Evolutionary conservation across 331 rosid species (phyloP), one percentile per base, ranked within the genome.

Genomic region (Saraca asoca): DNA sequence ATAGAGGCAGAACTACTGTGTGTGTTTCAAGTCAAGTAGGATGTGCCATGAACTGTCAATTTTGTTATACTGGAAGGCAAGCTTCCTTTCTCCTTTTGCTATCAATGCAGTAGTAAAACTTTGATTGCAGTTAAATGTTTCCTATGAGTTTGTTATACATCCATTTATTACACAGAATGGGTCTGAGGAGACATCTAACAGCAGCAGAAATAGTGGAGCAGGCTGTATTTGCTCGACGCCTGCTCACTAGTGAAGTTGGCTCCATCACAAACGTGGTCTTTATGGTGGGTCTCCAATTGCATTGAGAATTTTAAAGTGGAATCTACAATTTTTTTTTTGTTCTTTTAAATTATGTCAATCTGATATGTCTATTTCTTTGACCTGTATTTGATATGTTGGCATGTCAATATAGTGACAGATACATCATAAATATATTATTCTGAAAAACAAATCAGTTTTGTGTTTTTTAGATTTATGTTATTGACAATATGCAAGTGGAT

Each of bases 11-110:
- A 70, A 92, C 87, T 75, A 89, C 98, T 11, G 95, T 89, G 65
- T 92, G 98, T 61, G 96, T 92, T 76, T 92, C 96, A n/a, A 92
- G 98, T 84, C 98, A 92, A 85, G 98, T 92, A 69, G 98, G 96
- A 20, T 92, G 98, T 61, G 95, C 95, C 64, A 82, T 89, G 98
- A 92, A 92, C 64, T 89, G 98, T 74, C 96, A 92, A 62, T 89
- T 92, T 76, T 92, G 98, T 80, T 92, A 72, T 70, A 92, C 96
- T 52, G 96, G 98, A 81, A 87, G 98, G 96, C 75, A 74, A 78
- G 86, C 67, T 49, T 72, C 60, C 29, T 31, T 69, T 78, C 50
- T 41, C 51, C 75, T 62, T 8, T 74, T 44, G 14, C 7, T 46
- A 51, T 64, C 63, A 66, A 41, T 69, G 66, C 17, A 43, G 18